Evolutionary conservation across 78 protist species (phyloP), one percentile per base, ranked within the genome.

Genomic region (Abeoforma whisleri): DNA sequence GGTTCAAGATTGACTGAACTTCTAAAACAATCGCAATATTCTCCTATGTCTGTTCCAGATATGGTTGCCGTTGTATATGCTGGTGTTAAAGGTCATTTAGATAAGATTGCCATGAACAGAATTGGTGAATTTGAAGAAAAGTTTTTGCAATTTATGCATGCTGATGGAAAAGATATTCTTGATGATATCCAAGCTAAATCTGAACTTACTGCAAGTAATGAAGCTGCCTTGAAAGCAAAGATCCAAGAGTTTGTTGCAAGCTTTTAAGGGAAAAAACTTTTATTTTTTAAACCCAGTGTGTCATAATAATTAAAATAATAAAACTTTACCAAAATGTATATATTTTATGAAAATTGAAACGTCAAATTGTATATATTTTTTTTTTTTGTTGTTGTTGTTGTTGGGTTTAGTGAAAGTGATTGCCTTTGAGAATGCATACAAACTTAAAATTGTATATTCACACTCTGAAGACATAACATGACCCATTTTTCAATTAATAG

Each of bases 51-150:
- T 57, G 12, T 89, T 73, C 75, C 57, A 73, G 87, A 86, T 2
- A 82, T 77, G 86, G 84, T 88, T 39, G 22, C 33, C 34, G 36
- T 80, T 81, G 31, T 91, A 81, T 91, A 70, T 85, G 86, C 89
- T 35, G 92, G 92, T 70, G 86, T 88, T 40, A 69, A 82, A 28
- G 94, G 92, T 38, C 77, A 48, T 91, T 87, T 91, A 8, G 94
- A 91, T 87, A 81, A 84, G 62, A 57, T 90, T 30, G 68, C 36
- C 1, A 25, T 79, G 25, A 32, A 40, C 71, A 57, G 86, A 68
- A 73, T 91, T 72, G 57, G 57, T 57, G 84, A 71, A 57, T 87
- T 87, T 35, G 90, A 87, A 86, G 57, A 19, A 23, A 33, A 38
- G 36, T 81, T 73, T 74, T 75, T 80, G 33, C 69, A 19, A 8